A percentile compares a stretch with the other conserved stretches of the same genome.
These are phyloP conservation scores for Lactarius indigo DNA, from an alignment of 768 basidiomycete genomes.

Conservation along the genomic window DNA sequence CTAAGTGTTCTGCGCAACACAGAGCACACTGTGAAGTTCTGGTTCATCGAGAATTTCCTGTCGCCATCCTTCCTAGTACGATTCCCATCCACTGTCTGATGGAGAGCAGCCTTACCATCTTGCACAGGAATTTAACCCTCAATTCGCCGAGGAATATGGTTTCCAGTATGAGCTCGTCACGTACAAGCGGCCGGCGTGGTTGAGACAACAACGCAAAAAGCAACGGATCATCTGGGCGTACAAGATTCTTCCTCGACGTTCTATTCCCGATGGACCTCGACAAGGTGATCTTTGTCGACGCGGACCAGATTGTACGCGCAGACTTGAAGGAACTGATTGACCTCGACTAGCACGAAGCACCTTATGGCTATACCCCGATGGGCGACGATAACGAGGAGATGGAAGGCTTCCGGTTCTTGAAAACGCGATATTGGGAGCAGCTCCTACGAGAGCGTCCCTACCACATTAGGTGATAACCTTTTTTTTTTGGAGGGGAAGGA, in stretches of 20 bases:
- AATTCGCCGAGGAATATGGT: conserved; percentile 83
- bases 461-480: too few relatives aligned
- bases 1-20: conserved; percentile 94
- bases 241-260: conserved; percentile 98
- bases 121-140: conserved; percentile 86
- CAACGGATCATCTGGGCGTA: conserved; percentile 99
- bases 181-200: conserved; percentile 99
- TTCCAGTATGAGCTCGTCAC: conserved; percentile 98
- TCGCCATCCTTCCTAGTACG: conserved; percentile 92
- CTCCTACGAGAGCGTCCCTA: too few relatives aligned
- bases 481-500: too few relatives aligned
- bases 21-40: conserved; percentile 94
- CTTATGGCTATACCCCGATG: conserved; percentile 97
- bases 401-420: too few relatives aligned
- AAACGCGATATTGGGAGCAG: too few relatives aligned
- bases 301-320: conserved; percentile 95
- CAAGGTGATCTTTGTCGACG: conserved; percentile 98
- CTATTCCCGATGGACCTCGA: conserved; percentile 99
- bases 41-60: conserved; percentile 99
- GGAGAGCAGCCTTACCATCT: not conserved
- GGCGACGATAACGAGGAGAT: conserved; percentile 91
- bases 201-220: conserved; percentile 95
- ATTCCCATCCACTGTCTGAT: not conserved
- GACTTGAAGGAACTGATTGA: conserved; percentile 95
- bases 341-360: conserved; percentile 85